Base-by-base conservation (phyloP, 2,329 filamentous ascomycete species). In the Penicillium freii region DNA sequence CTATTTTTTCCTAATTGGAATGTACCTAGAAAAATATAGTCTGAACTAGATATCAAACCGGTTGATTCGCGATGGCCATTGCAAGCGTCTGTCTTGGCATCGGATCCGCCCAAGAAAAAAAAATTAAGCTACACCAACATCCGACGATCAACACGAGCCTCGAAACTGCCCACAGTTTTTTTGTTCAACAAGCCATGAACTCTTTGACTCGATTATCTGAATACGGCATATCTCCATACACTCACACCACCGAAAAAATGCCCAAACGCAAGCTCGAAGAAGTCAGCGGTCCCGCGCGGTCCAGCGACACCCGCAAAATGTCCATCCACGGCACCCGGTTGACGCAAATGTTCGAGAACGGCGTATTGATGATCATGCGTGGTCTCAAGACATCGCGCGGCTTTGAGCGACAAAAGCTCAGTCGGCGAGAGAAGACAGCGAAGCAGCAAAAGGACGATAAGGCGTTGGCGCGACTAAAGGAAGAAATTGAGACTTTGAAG, bases 381-480 rank as follows among this genome's bases (percentile, higher is more conserved):
- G 82, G 82, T 1, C 77, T 87, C 43, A 86, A 85, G 66, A 75
- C 81, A 10, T 83, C 82, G 36, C 82, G 82, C 43, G 81, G 82
- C 11, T 85, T 87, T 62, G 85, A 88, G 70, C 77, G 84, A 49
- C 85, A 87, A 71, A 87, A 87, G 68, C 75, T 87, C 56, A 81
- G 84, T 23, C 77, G 84, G 15, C 75, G 85, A 56, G 79, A 81
- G 63, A 87, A 87, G 68, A 78, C 76, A 2, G 83, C 83, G 0
- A 75, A 73, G 40, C 62, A 71, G 8, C 77, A 80, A 38, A 75
- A 75, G 11, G 77, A 83, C 33, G 61, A 65, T 6, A 68, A 71
- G 25, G 70, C 71, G 6, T 57, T 76, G 58, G 71, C 71, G 21
- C 75, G 84, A 5, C 68, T 87, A 33, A 75, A 80, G 33, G 77